Percentiles rank a stretch among this genome's conserved stretches.
These are phyloP conservation scores for Setaria viridis DNA, from an alignment of 202 grass and related monocot genomes.

Conservation along the genomic window DNA sequence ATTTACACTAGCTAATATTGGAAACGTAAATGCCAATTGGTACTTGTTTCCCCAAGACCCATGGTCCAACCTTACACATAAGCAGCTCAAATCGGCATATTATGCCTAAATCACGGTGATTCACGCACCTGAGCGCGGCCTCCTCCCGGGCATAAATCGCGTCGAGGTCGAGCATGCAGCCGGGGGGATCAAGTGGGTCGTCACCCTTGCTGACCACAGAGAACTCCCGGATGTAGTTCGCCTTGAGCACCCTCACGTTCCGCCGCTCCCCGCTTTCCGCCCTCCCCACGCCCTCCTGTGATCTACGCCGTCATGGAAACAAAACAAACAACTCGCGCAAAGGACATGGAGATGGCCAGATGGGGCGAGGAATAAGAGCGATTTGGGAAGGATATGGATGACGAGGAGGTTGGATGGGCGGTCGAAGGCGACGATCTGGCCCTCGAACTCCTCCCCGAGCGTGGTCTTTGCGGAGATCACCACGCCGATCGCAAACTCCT, in stretches of 20 bases:
- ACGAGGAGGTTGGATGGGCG: constrained; percentile 89
- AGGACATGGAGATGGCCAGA: neutral
- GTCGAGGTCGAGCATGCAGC: constrained; percentile 73
- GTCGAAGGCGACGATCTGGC: constrained; percentile 95
- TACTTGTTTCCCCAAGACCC: constrained; percentile 1
- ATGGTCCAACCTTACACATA: neutral
- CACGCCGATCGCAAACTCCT: constrained; percentile 87
- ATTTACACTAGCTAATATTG: constrained; percentile 26
- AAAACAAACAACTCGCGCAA: constrained; percentile 27
- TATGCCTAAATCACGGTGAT: constrained; percentile 22
- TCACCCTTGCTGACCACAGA: constrained; percentile 59
- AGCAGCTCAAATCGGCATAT: constrained; percentile 18
- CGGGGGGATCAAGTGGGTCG: constrained; percentile 79
- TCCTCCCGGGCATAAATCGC: constrained; percentile 89
- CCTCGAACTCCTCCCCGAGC: constrained; percentile 82
- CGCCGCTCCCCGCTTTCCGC: constrained; percentile 53
- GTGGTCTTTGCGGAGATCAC: constrained; percentile 81
- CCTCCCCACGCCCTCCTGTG: constrained; percentile 83
- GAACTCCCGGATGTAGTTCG: constrained; percentile 92
- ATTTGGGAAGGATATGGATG: constrained; percentile 88
- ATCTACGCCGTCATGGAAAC: constrained; percentile 64
- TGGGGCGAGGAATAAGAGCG: neutral
- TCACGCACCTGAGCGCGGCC: constrained; percentile 70
- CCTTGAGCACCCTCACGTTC: constrained; percentile 88
- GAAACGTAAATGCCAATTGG: neutral